Evolutionary conservation across 495 filamentous ascomycete genomes (phyloP).

Genomic region (Penicillium bovifimosum): DNA sequence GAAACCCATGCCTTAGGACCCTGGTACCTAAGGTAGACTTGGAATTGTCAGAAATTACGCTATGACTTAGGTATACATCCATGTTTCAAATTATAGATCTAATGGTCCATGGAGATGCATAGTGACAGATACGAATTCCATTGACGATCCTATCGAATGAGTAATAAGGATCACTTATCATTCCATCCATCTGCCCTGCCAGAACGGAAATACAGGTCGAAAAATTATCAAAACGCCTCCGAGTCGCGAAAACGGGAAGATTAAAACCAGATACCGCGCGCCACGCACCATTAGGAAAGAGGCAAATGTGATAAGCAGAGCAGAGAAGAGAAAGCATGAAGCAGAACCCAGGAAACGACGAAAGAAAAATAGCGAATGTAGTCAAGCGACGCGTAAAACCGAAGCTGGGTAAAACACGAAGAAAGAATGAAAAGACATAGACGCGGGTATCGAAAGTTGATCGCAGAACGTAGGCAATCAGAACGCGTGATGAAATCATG

Average conservation of each 20-base stretch:
- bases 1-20: too few species aligned
- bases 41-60: too few species aligned
- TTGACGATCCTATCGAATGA: not conserved
- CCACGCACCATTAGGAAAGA: constrained; percentile 19
- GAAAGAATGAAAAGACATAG: constrained; percentile 11
- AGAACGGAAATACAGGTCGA: not conserved
- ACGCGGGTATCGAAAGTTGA: constrained; percentile 14
- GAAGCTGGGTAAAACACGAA: not conserved
- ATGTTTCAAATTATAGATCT: too few species aligned
- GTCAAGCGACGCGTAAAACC: not conserved
- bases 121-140: too few species aligned
- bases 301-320: not conserved
- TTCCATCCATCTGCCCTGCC: not conserved
- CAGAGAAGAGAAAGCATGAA: constrained; percentile 19
- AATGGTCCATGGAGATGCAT: too few species aligned
- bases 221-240: constrained; percentile 16
- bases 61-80: too few species aligned
- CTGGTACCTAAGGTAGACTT: too few species aligned
- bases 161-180: too few species aligned
- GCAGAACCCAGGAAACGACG: not conserved
- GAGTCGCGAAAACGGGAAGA: constrained; percentile 1
- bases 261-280: constrained; percentile 11
- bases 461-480: not conserved
- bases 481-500: not conserved
- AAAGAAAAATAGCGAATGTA: not conserved